A percentile compares a stretch with the other conserved stretches of the same genome.
Evolutionary conservation across 2,329 filamentous ascomycete genomes (phyloP).

Genomic region (Alternaria postmessia): DNA sequence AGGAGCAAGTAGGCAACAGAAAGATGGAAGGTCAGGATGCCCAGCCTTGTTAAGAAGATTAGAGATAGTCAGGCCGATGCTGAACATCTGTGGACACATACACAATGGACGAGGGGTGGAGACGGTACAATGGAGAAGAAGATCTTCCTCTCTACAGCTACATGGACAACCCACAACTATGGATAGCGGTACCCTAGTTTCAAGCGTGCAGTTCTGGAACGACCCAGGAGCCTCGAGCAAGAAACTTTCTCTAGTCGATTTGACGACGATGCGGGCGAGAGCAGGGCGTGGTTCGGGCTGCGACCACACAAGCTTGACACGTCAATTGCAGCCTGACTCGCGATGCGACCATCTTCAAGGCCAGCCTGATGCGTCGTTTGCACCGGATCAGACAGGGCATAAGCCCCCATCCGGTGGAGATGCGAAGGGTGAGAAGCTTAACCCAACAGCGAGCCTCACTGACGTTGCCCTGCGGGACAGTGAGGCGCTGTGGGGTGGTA

Average conservation of each 20-base stretch:
- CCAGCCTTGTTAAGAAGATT: constrained; percentile 65
- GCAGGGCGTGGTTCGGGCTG: constrained; percentile 46
- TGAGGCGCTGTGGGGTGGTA: constrained; percentile 32
- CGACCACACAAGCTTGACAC: constrained; percentile 31
- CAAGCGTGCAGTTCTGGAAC: constrained; percentile 59
- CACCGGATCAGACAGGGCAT: constrained; percentile 7
- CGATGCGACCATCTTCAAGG: constrained; percentile 18
- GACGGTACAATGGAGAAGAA: constrained; percentile 67
- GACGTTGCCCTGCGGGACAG: constrained; percentile 25
- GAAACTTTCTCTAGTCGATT: constrained; percentile 70
- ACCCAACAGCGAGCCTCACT: constrained; percentile 32
- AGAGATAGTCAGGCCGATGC: constrained; percentile 67
- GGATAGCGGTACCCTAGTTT: constrained; percentile 54
- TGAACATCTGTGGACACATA: constrained; percentile 76
- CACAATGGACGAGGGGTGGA: constrained; percentile 73
- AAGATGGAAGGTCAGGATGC: constrained; percentile 62
- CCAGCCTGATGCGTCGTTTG: constrained; percentile 26
- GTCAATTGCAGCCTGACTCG: constrained; percentile 32
- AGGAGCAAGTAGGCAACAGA: constrained; percentile 7
- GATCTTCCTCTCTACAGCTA: background rate
- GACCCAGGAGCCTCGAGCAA: constrained; percentile 66
- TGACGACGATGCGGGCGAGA: constrained; percentile 56
- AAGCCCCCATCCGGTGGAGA: constrained; percentile 31
- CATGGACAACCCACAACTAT: constrained; percentile 3
- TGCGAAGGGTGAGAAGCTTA: constrained; percentile 26